Evolutionary conservation across 1,284 basidiomycete species (phyloP), one percentile per base, ranked within the genome.

Genomic region (Fistulinella staudtii): DNA sequence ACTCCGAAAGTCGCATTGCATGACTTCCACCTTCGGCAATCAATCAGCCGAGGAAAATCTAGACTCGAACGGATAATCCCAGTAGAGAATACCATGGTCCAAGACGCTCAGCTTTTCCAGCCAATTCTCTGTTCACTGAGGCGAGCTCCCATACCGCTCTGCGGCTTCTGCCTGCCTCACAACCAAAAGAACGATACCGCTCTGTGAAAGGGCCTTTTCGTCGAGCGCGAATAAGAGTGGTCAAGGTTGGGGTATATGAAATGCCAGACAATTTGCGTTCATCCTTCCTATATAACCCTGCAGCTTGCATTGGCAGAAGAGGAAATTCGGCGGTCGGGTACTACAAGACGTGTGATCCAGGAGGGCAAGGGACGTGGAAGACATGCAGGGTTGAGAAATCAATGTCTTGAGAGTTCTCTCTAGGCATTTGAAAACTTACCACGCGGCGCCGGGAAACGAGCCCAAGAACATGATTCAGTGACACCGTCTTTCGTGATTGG

Each of bases 301-400:
- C 65, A 7, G 67, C 64, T 5, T 29, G 28, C 14, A 29, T 9
- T 10, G 28, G 28, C 5, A 29, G 28, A n/a, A 10, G 28, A 13
- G 57, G 58, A 8, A 69, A 43, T 0, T 45, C 36, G 2, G 53
- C 54, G 4, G 66, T 68, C 2, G 63, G 65, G 43, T 66, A 70
- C 68, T 67, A 71, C 64, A 67, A 70, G 4, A 70, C 60, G 2
- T 60, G 58, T 2, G 65, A 56, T 21, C 52, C 23, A 20, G 39
- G 30, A 2, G 31, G 34, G 21, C 57, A 41, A 0, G 47, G 24
- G 8, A 42, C 23, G 8, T 28, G 29, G 1, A 63, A 52, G 14
- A 29, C 14, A 5, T 29, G 8, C 14, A n/a, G 8, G 5, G 14
- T n/a, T 25, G 24, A 11, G 24, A 25, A 14, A 5, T 11, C 28